A percentile compares a stretch with the other conserved stretches of the same genome.
Conservation (phyloP, 371 early-diverging fungal species). For the Circinella umbellata region DNA sequence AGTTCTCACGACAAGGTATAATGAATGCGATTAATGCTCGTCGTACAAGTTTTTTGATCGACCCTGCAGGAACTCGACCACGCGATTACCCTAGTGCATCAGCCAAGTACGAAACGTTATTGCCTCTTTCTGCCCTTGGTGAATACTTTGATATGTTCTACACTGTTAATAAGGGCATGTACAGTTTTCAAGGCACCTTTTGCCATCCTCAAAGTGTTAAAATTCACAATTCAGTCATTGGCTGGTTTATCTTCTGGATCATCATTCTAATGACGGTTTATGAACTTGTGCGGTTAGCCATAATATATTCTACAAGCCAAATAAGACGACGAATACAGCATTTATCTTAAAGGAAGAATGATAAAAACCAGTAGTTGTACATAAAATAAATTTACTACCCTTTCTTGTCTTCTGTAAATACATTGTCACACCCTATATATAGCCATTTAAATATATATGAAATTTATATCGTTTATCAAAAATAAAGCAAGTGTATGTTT, state of each 20-base stretch:
- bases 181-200: constrained; percentile 71
- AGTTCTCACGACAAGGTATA: constrained; percentile 50
- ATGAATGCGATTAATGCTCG: constrained; percentile 65
- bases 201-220: constrained; percentile 58
- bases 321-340: not conserved
- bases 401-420: no score
- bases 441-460: no score
- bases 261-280: constrained; percentile 37
- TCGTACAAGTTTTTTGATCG: constrained; percentile 70
- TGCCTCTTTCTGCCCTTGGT: constrained; percentile 59
- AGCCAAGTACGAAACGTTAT: constrained; percentile 39
- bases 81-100: constrained; percentile 53
- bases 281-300: constrained; percentile 29
- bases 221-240: constrained; percentile 53
- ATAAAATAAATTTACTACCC: no score
- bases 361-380: no score
- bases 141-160: constrained; percentile 69
- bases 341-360: no score
- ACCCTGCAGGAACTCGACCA: constrained; percentile 70
- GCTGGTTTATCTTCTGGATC: constrained; percentile 69
- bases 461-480: no score
- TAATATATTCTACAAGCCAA: not conserved
- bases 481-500: no score
- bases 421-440: no score
- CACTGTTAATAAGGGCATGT: constrained; percentile 66